phyloP scores from a whole-genome alignment of 345 rosid genomes.

The Lepidium aucheri region DNA sequence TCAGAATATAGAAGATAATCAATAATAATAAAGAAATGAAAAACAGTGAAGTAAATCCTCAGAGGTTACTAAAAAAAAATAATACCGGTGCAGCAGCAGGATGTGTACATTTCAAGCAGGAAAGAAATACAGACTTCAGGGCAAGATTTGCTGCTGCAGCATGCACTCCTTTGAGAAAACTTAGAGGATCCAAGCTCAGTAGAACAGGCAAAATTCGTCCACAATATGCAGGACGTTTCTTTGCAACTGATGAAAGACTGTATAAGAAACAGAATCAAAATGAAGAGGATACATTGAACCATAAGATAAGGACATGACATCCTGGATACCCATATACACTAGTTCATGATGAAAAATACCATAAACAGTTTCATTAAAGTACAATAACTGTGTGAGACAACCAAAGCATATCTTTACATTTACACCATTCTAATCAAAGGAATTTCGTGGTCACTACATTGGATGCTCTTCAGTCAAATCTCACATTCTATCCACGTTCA shows the following conservation, averaged over 20 bases:
- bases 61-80: conserved; percentile 8
- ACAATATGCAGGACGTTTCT: conserved; percentile 76
- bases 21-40: background rate
- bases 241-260: conserved; percentile 86
- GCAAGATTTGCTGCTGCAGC: conserved; percentile 59
- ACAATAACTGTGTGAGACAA: background rate
- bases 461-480: background rate
- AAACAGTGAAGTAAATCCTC: conserved; percentile 1
- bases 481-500: conserved; percentile 4
- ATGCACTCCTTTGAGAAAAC: conserved; percentile 52
- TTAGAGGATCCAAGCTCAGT: conserved; percentile 76
- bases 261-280: conserved; percentile 22
- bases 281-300: conserved; percentile 2
- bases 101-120: conserved; percentile 79
- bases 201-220: conserved; percentile 91
- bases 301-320: conserved; percentile 4
- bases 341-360: background rate
- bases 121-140: conserved; percentile 57
- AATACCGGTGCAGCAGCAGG: conserved; percentile 96
- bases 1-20: background rate
- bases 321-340: background rate
- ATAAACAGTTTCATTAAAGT: background rate
- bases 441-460: background rate
- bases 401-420: background rate
- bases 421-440: background rate